These are phyloP conservation scores for Brasilioporus rufonigricans DNA, from an alignment of 768 basidiomycete species.

Conservation along the genomic window DNA sequence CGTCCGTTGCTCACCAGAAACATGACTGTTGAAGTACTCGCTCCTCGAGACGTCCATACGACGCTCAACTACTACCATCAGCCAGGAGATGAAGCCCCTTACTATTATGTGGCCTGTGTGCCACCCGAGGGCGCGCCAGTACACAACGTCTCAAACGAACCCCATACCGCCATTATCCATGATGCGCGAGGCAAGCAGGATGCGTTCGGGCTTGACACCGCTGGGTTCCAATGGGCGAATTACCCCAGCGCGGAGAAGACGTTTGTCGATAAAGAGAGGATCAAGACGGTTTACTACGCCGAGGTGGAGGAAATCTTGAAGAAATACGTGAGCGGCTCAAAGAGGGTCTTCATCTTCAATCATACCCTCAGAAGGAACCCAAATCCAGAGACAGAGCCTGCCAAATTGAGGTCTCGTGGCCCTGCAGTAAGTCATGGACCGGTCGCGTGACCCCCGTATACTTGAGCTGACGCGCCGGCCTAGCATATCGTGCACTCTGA, in stretches of 20 bases:
- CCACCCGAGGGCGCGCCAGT: background rate
- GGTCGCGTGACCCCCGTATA: background rate
- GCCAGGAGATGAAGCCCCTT: too few relatives aligned
- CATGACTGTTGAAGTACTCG: slow-evolving; percentile 8
- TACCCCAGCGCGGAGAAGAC: background rate
- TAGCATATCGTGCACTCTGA: background rate
- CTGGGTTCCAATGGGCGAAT: background rate
- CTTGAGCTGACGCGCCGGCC: background rate
- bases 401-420: background rate
- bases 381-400: background rate
- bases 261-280: background rate
- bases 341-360: background rate
- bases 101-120: background rate
- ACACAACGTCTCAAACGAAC: background rate
- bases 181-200: background rate
- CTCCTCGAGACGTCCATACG: background rate
- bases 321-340: background rate
- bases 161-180: background rate
- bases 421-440: background rate
- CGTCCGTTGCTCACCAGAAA: too few relatives aligned
- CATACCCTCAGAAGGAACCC: background rate
- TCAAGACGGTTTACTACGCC: background rate
- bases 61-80: background rate
- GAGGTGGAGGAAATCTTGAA: background rate
- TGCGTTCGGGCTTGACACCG: background rate